phyloP scores from a whole-genome alignment of 345 rosid genomes.

The Eucalyptus guilfoylei region DNA sequence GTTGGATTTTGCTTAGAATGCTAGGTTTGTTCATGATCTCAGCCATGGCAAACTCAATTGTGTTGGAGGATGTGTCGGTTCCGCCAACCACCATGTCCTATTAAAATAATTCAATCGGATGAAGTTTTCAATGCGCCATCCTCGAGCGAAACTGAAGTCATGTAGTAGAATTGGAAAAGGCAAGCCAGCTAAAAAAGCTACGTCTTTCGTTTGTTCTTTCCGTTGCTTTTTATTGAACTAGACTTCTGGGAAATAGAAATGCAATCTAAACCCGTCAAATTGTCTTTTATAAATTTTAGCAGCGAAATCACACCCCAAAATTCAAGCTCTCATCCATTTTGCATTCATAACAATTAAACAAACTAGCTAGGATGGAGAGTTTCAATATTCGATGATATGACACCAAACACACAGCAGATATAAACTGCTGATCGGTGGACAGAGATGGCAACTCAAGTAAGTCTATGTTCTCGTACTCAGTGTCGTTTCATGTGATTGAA shows the following conservation, averaged over 20 bases:
- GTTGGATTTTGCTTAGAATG: constrained; percentile 18
- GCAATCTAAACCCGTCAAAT: no score
- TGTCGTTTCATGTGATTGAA: neutral
- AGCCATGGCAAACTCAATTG: constrained; percentile 37
- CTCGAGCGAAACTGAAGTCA: neutral
- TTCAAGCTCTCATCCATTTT: neutral
- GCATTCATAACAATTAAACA: no score
- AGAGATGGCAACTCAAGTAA: no score
- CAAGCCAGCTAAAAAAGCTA: no score
- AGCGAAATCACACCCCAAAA: neutral
- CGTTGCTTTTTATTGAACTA: no score
- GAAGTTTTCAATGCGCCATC: neutral
- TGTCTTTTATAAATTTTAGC: neutral
- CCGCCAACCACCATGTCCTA: constrained; percentile 63
- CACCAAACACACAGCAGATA: neutral
- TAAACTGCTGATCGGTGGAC: no score
- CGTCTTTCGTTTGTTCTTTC: no score
- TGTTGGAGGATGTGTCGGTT: constrained; percentile 36
- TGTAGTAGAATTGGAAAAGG: no score
- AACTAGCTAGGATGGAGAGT: no score
- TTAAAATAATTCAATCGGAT: neutral
- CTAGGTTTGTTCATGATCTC: constrained; percentile 39
- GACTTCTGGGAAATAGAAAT: no score
- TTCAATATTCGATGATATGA: neutral
- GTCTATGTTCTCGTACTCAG: neutral